Percentiles rank a stretch among this genome's conserved stretches.
These are phyloP conservation scores for Phytopythium mirpurense DNA, from an alignment of 352 stramenopile species.

Conservation along the genomic window DNA sequence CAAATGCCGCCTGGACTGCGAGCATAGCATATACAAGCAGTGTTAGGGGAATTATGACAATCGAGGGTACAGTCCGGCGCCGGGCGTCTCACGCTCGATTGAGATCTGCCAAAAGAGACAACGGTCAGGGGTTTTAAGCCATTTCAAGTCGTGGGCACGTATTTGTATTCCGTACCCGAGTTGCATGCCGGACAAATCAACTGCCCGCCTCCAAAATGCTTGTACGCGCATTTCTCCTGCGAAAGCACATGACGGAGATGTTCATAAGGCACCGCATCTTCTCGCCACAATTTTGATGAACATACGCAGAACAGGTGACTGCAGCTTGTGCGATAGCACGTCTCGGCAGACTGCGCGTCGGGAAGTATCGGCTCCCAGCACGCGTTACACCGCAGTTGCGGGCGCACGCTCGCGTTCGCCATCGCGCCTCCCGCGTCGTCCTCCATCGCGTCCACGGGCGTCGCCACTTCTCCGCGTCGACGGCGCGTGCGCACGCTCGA, in stretches of 20 bases:
- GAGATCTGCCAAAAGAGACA: conserved; percentile 24
- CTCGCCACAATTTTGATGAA: too few species aligned
- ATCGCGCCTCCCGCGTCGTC: conserved; percentile 16
- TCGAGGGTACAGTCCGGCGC: too few species aligned
- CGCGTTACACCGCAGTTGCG: conserved; percentile 67
- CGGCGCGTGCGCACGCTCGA: conserved; percentile 52
- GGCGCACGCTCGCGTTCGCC: conserved; percentile 29
- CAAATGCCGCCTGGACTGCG: conserved; percentile 48
- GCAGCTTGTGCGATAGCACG: conserved; percentile 72
- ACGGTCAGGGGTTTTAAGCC: neutral
- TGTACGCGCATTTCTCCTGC: conserved; percentile 84
- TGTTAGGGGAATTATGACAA: too few species aligned
- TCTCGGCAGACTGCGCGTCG: conserved; percentile 60
- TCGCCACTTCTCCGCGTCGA: conserved; percentile 17
- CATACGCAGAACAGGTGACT: conserved; percentile 70
- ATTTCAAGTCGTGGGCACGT: neutral
- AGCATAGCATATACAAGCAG: neutral
- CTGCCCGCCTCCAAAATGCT: conserved; percentile 63
- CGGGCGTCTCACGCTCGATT: conserved; percentile 46
- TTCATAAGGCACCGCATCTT: too few species aligned
- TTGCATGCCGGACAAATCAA: conserved; percentile 57
- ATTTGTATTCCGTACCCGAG: neutral
- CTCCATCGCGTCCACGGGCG: conserved; percentile 48
- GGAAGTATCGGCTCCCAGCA: conserved; percentile 71
- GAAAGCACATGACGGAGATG: neutral